These are phyloP conservation scores for Capsicum rhomboideum DNA, from an alignment of 257 asterid genomes.

Conservation along the genomic window DNA sequence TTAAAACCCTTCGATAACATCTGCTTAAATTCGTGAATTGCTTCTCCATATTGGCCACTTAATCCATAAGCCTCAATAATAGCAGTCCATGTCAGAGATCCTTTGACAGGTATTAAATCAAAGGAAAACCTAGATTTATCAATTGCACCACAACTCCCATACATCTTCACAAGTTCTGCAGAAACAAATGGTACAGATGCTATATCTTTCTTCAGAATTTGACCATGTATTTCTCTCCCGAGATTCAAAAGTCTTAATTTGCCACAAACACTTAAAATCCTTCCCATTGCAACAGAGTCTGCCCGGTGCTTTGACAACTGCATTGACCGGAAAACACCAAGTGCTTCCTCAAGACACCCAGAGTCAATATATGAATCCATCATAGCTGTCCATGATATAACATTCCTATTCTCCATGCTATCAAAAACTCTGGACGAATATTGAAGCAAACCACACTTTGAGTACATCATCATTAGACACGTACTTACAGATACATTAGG, in stretches of 20 bases:
- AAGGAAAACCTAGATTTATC: constrained; percentile 52
- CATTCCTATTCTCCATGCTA: constrained; percentile 57
- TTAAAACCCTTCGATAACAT: constrained; percentile 59
- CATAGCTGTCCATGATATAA: constrained; percentile 91
- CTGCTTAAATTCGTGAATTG: constrained; percentile 43
- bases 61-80: constrained; percentile 62
- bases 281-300: constrained; percentile 70
- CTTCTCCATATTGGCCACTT: constrained; percentile 38
- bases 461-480: constrained; percentile 88
- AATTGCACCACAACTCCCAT: constrained; percentile 48
- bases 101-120: constrained; percentile 48
- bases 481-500: constrained; percentile 53
- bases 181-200: constrained; percentile 53
- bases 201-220: constrained; percentile 51
- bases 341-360: constrained; percentile 39
- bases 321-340: constrained; percentile 60
- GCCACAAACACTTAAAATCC: constrained; percentile 50
- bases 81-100: constrained; percentile 83
- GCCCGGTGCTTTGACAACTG: constrained; percentile 76
- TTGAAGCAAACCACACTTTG: constrained; percentile 47
- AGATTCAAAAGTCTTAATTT: constrained; percentile 35
- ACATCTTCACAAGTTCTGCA: constrained; percentile 67
- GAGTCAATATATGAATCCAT: constrained; percentile 62
- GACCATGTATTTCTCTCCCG: constrained; percentile 79
- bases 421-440: constrained; percentile 54